Percentiles rank a stretch among this genome's conserved stretches.
phyloP scores from a whole-genome alignment of 371 early-diverging fungal genomes.

The Apophysomyces sp. region DNA sequence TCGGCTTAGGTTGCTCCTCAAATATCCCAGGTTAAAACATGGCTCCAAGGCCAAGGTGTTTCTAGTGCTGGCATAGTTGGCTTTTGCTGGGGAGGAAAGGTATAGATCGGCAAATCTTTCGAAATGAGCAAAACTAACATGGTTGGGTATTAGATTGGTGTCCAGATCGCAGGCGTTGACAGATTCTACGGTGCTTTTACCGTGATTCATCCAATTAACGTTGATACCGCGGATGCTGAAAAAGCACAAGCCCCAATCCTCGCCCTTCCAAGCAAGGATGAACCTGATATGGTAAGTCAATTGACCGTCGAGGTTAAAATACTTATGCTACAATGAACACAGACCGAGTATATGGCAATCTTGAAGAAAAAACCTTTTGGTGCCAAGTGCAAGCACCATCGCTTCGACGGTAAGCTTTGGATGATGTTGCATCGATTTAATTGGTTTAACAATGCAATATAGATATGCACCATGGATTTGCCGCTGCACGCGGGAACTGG shows the following conservation, averaged over 20 bases:
- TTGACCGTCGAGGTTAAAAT: neutral
- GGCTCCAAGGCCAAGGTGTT: slow-evolving; percentile 43
- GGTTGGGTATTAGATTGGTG: slow-evolving; percentile 23
- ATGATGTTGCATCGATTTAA: no score
- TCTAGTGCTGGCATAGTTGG: slow-evolving; percentile 53
- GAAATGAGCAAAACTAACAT: no score
- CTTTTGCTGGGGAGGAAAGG: slow-evolving; percentile 71
- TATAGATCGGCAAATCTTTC: slow-evolving; percentile 29
- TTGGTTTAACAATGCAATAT: neutral
- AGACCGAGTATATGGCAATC: slow-evolving; percentile 46
- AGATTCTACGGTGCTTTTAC: slow-evolving; percentile 51
- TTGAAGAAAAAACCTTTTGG: slow-evolving; percentile 60
- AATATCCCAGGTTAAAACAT: slow-evolving; percentile 31
- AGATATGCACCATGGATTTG: slow-evolving; percentile 71
- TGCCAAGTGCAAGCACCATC: slow-evolving; percentile 46
- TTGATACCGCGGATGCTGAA: slow-evolving; percentile 52
- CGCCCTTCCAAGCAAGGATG: slow-evolving; percentile 62
- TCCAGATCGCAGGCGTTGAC: slow-evolving; percentile 25
- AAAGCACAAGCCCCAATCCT: slow-evolving; percentile 57
- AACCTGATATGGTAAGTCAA: slow-evolving; percentile 52
- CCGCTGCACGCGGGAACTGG: slow-evolving; percentile 69
- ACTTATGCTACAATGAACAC: neutral
- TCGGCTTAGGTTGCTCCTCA: slow-evolving; percentile 25
- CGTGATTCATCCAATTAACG: slow-evolving; percentile 62
- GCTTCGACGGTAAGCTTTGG: slow-evolving; percentile 60